These are phyloP conservation scores for Aspergillus sp. DNA, from an alignment of 2,329 filamentous ascomycete species.

Conservation along the genomic window DNA sequence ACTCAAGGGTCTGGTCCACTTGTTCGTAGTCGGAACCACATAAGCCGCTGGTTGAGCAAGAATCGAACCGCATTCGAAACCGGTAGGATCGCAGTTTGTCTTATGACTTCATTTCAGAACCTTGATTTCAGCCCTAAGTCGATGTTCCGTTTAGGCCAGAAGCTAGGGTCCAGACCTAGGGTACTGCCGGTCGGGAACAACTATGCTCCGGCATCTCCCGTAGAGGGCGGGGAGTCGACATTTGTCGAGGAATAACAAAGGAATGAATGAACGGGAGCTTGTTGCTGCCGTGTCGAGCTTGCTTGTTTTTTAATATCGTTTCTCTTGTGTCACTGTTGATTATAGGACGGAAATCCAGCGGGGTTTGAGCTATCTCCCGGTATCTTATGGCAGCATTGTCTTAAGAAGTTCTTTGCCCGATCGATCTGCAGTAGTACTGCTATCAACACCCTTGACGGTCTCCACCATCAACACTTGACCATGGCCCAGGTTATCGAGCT, in stretches of 20 bases:
- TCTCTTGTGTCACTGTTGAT: neutral
- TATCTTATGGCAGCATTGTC: constrained; percentile 4
- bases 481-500: constrained; percentile 75
- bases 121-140: constrained; percentile 7
- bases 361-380: neutral
- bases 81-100: too few relatives aligned
- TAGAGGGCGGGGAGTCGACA: constrained; percentile 9
- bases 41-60: neutral
- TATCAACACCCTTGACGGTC: too few relatives aligned
- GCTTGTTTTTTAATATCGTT: too few relatives aligned
- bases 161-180: constrained; percentile 26
- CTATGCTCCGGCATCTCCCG: constrained; percentile 9
- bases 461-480: constrained; percentile 11
- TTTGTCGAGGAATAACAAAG: constrained; percentile 10
- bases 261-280: neutral
- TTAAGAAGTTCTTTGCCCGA: too few relatives aligned
- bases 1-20: neutral
- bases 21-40: neutral
- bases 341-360: neutral
- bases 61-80: neutral
- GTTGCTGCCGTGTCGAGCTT: too few relatives aligned
- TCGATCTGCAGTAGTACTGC: too few relatives aligned
- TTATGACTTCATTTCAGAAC: neutral
- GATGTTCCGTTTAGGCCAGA: constrained; percentile 3
- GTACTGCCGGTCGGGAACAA: constrained; percentile 18